Conservation (phyloP, 2,329 filamentous ascomycete species). For the Sclerotinia nivalis region DNA sequence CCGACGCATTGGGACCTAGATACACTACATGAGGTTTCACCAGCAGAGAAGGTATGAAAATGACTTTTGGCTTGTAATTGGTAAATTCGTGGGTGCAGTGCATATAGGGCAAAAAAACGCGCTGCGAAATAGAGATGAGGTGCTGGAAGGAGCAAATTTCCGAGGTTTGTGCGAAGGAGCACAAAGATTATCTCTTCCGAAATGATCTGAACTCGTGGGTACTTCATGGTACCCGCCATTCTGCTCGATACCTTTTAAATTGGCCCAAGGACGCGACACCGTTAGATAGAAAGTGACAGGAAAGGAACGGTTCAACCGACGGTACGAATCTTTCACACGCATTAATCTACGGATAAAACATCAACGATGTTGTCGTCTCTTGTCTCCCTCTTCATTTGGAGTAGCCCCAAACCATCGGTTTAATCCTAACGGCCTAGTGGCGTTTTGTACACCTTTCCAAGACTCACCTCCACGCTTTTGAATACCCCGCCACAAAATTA, state of each 20-base stretch:
- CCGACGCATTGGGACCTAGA: constrained; percentile 2
- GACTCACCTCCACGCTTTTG: constrained; percentile 8
- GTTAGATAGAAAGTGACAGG: not conserved
- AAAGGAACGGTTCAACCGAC: not conserved
- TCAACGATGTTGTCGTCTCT: not conserved
- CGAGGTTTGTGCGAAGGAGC: not conserved
- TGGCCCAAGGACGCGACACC: not conserved
- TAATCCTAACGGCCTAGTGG: not conserved
- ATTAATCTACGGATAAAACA: not conserved
- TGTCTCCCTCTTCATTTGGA: not conserved
- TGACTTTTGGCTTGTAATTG: not conserved
- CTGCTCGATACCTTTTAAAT: not conserved
- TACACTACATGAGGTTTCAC: not conserved
- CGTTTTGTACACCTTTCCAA: not conserved
- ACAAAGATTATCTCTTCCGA: not conserved
- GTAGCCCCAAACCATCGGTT: not conserved
- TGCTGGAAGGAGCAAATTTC: not conserved
- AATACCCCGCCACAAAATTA: not conserved
- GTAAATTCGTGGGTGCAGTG: not conserved
- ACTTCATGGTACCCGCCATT: not conserved
- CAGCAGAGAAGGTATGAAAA: not conserved
- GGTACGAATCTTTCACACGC: not conserved
- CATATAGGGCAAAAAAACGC: not conserved
- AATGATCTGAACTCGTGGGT: constrained; percentile 10
- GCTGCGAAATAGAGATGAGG: not conserved